phyloP scores from a whole-genome alignment of 495 filamentous ascomycete genomes.

The Lentithecium fluviatile region DNA sequence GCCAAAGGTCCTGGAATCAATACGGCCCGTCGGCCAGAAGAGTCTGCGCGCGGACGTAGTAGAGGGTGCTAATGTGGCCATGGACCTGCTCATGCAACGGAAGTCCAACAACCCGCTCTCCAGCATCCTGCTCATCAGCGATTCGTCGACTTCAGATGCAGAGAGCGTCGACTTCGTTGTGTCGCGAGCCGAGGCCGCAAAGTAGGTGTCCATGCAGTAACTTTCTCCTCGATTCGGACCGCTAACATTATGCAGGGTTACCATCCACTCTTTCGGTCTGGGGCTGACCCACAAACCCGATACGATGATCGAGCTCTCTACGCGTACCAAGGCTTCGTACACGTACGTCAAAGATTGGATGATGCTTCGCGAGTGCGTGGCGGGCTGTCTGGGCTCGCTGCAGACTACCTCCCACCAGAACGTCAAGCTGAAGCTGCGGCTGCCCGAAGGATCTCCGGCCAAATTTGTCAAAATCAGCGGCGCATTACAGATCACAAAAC shows the following conservation, averaged over 20 bases:
- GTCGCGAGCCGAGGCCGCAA: constrained; percentile 95
- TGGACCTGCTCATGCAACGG: constrained; percentile 98
- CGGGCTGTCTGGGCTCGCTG: constrained; percentile 89
- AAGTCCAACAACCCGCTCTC: constrained; percentile 96
- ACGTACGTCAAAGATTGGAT: constrained; percentile 99
- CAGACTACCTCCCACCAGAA: constrained; percentile 98
- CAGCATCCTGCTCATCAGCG: constrained; percentile 95
- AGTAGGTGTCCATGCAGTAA: constrained; percentile 56
- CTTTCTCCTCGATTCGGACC: background rate
- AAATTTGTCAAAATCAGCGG: constrained; percentile 99
- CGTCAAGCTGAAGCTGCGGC: constrained; percentile 89
- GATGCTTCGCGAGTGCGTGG: constrained; percentile 97
- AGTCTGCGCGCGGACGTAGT: constrained; percentile 95
- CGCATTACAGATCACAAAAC: constrained; percentile 93
- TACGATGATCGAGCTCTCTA: constrained; percentile 96
- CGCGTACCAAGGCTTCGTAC: constrained; percentile 93
- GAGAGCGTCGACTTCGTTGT: constrained; percentile 98
- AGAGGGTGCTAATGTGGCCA: constrained; percentile 96
- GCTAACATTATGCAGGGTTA: constrained; percentile 59
- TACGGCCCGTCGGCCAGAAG: constrained; percentile 93
- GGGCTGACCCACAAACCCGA: constrained; percentile 98
- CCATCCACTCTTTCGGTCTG: constrained; percentile 94
- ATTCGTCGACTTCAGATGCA: constrained; percentile 94
- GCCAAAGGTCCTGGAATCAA: constrained; percentile 81
- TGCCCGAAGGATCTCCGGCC: constrained; percentile 94